Conservation (phyloP, 2,329 filamentous ascomycete genomes). For the Dothistroma septosporum region DNA sequence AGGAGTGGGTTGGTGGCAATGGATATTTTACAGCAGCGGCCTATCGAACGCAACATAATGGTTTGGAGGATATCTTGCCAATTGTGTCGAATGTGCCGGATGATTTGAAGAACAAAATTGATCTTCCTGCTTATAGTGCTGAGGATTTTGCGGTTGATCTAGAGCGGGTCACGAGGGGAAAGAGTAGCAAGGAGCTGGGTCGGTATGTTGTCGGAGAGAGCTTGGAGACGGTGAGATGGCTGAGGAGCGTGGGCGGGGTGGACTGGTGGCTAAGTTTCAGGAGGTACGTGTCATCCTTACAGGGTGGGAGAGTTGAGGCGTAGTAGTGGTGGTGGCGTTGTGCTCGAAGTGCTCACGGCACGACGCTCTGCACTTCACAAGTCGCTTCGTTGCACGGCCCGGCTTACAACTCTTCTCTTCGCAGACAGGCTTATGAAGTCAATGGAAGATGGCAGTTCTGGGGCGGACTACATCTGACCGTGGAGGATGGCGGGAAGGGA, state of each 20-base stretch:
- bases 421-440: constrained; percentile 58
- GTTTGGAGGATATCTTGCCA: constrained; percentile 55
- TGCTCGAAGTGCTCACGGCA: background rate
- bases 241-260: constrained; percentile 27
- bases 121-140: constrained; percentile 55
- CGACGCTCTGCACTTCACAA: background rate
- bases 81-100: constrained; percentile 57
- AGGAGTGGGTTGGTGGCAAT: constrained; percentile 60
- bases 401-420: background rate
- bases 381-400: background rate
- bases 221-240: constrained; percentile 29
- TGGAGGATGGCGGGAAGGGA: constrained; percentile 57
- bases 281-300: constrained; percentile 30
- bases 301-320: background rate
- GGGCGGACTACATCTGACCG: constrained; percentile 61
- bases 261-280: constrained; percentile 55
- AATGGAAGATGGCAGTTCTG: constrained; percentile 60
- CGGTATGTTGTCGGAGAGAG: constrained; percentile 44
- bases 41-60: constrained; percentile 55
- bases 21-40: constrained; percentile 63
- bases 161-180: constrained; percentile 52
- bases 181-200: constrained; percentile 50
- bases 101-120: constrained; percentile 49
- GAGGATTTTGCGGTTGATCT: constrained; percentile 56
- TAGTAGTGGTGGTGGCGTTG: background rate